These are phyloP conservation scores for Geosiphon pyriformis DNA, from an alignment of 192 early-diverging fungal genomes.

Conservation along the genomic window DNA sequence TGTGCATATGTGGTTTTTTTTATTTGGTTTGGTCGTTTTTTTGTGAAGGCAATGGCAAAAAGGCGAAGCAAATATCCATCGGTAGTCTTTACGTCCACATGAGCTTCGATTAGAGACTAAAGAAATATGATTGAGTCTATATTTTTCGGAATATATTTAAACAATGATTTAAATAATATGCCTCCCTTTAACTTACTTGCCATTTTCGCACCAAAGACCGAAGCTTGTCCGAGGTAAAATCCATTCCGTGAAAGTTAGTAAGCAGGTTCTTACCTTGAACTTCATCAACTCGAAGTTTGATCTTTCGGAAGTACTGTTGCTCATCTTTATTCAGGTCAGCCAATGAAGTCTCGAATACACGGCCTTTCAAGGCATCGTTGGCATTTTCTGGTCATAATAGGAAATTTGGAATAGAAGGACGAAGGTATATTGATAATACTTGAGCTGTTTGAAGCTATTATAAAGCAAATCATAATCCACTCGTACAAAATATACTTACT, in stretches of 20 bases:
- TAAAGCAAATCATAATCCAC: too few species aligned
- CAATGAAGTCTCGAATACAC: constrained; percentile 95
- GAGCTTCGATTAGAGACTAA: constrained; percentile 91
- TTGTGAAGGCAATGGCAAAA: constrained; percentile 97
- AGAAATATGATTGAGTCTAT: not conserved
- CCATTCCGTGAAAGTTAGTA: constrained; percentile 99
- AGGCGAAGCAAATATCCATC: constrained; percentile 99
- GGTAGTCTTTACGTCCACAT: constrained; percentile 99
- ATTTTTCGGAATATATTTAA: too few species aligned
- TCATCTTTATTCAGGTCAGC: constrained; percentile 92
- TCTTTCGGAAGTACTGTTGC: constrained; percentile 80
- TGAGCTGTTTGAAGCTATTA: too few species aligned
- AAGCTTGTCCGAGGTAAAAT: constrained; percentile 99
- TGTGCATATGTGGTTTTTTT: constrained; percentile 98
- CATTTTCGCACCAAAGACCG: constrained; percentile 99
- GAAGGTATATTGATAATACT: not conserved
- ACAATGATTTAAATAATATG: not conserved
- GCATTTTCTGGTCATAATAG: constrained; percentile 52
- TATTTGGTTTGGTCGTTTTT: constrained; percentile 88
- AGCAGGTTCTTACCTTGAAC: constrained; percentile 97
- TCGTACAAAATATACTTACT: constrained; percentile 58
- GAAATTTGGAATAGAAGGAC: not conserved
- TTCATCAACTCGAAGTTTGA: constrained; percentile 96
- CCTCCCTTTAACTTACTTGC: constrained; percentile 56
- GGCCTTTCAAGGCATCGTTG: constrained; percentile 93